Percentiles rank a stretch among this genome's conserved stretches.
Conservation (phyloP, 2,329 filamentous ascomycete genomes). For the Apiospora rasikravindrae region DNA sequence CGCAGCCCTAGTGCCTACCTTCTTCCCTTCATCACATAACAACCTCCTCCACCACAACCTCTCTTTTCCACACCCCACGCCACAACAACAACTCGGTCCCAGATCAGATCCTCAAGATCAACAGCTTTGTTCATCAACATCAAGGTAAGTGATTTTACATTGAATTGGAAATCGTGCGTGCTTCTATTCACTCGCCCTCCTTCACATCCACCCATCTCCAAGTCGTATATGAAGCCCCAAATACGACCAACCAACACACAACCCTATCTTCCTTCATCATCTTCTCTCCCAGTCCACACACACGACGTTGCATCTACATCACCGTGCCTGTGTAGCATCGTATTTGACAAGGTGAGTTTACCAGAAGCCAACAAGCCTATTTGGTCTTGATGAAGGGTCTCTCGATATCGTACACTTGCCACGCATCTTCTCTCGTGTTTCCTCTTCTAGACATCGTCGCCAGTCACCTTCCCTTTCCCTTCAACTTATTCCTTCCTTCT, state of each 20-base stretch:
- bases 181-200: background rate
- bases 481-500: background rate
- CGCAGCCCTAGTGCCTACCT: background rate
- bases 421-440: background rate
- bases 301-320: background rate
- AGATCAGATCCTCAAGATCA: too few species aligned
- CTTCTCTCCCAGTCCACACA: background rate
- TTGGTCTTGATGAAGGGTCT: background rate
- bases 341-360: background rate
- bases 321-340: too few species aligned
- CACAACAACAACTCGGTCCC: background rate
- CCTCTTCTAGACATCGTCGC: background rate
- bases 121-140: background rate
- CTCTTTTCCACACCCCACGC: background rate
- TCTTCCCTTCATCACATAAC: too few species aligned
- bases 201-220: background rate
- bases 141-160: background rate
- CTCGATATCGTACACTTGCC: background rate
- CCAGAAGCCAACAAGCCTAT: background rate
- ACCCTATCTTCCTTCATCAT: background rate
- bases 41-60: background rate
- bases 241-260: background rate
- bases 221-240: background rate
- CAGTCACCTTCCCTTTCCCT: background rate
- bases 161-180: background rate